A percentile compares a stretch with the other conserved stretches of the same genome.
Conservation (phyloP, 2,329 filamentous ascomycete genomes). For the Bipolaris cookei region DNA sequence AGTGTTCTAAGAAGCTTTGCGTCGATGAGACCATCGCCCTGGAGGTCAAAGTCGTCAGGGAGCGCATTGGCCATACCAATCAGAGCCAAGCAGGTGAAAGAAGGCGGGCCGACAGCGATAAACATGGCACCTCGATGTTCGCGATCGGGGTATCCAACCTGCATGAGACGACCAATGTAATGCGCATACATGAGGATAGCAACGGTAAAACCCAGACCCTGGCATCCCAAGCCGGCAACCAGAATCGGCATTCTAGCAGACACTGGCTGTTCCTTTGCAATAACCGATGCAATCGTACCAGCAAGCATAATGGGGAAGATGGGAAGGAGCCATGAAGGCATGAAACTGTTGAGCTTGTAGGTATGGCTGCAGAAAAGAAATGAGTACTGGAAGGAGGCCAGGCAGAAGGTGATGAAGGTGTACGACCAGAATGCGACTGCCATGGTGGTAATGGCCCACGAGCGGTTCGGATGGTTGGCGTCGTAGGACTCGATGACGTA, state of each 20-base stretch:
- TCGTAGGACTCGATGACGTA: slow-evolving; percentile 44
- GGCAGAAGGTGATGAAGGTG: slow-evolving; percentile 49
- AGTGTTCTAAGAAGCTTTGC: slow-evolving; percentile 52
- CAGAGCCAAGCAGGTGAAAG: slow-evolving; percentile 73
- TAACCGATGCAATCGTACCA: slow-evolving; percentile 72
- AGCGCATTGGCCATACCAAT: slow-evolving; percentile 70
- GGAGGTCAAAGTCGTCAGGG: slow-evolving; percentile 54
- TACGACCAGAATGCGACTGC: slow-evolving; percentile 54
- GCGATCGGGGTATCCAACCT: slow-evolving; percentile 65
- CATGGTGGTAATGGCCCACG: slow-evolving; percentile 51
- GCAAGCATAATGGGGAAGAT: slow-evolving; percentile 77
- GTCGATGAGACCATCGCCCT: slow-evolving; percentile 56
- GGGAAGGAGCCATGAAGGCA: slow-evolving; percentile 75
- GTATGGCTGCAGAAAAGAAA: slow-evolving; percentile 67
- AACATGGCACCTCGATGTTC: slow-evolving; percentile 74
- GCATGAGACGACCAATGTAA: slow-evolving; percentile 75
- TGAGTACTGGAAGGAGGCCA: slow-evolving; percentile 62
- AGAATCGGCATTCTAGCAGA: slow-evolving; percentile 66
- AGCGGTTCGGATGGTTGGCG: slow-evolving; percentile 48
- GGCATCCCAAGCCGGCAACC: slow-evolving; percentile 69
- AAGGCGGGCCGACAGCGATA: slow-evolving; percentile 76
- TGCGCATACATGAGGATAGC: slow-evolving; percentile 74
- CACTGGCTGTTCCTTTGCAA: slow-evolving; percentile 66
- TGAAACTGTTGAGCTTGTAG: slow-evolving; percentile 70
- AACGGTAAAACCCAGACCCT: slow-evolving; percentile 73